Conservation (phyloP, 768 basidiomycete genomes). For the Thelephora ganbajun region DNA sequence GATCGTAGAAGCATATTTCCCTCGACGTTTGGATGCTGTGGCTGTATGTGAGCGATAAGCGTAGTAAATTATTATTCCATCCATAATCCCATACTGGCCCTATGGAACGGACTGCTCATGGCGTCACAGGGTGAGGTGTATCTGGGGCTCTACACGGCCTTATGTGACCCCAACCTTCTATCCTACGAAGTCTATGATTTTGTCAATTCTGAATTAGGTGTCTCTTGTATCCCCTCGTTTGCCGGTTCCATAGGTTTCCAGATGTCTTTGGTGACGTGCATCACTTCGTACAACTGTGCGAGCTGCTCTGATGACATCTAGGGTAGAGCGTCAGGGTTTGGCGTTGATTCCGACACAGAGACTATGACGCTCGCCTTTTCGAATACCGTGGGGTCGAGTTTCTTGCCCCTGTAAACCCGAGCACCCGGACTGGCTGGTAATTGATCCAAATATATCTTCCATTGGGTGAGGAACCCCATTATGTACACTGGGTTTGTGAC, state of each 20-base stretch:
- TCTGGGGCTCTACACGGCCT: not conserved
- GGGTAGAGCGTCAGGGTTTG: not conserved
- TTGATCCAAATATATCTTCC: conserved; percentile 84
- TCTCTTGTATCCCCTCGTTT: conserved; percentile 4
- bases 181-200: not conserved
- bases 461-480: conserved; percentile 91
- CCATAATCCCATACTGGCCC: too few species aligned
- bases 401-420: conserved; percentile 44
- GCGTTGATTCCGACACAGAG: not conserved
- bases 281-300: conserved; percentile 87
- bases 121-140: too few species aligned
- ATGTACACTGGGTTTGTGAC: conserved; percentile 80
- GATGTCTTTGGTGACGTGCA: conserved; percentile 80
- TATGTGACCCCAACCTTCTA: not conserved
- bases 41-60: too few species aligned
- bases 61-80: too few species aligned
- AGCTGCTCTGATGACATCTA: conserved; percentile 87
- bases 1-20: too few species aligned
- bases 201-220: not conserved
- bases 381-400: conserved; percentile 52
- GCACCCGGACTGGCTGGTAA: conserved; percentile 34
- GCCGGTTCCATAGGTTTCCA: conserved; percentile 46
- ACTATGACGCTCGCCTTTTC: conserved; percentile 45
- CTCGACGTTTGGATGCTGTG: too few species aligned
- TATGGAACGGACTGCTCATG: too few species aligned